Evolutionary conservation across 208 protist genomes (phyloP), one percentile per base, ranked within the genome.

Genomic region (Leishmania amazonensis): DNA sequence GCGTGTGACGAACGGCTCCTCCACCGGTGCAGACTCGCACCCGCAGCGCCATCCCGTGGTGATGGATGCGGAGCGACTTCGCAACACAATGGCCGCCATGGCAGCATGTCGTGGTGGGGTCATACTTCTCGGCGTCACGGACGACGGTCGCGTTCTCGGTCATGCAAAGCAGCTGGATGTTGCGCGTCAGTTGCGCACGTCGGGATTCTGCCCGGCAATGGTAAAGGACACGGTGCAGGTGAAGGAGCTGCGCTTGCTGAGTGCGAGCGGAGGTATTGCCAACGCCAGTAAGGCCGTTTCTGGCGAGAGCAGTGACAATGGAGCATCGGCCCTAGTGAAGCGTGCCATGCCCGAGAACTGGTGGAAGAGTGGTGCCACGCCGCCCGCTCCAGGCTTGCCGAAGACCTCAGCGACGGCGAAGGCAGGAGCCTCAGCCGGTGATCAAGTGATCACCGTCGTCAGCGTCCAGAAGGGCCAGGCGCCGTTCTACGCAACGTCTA

Each of bases 121-220:
- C 31, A 79, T 97, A 9, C 19, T 94, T 40, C 79, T 97, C n/a
- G 95, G 95, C 38, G 92, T 97, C 9, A 83, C 85, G 13, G 95
- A 97, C 73, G 85, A 89, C 72, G 95, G 93, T 28, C 70, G 72
- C 9, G 80, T 94, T 42, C 77, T 96, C 54, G 95, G 93, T 35
- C 91, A 96, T 76, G 38, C 64, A 40, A 80, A 49, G n/a, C 87
- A 91, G 73, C 86, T 82, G 8, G 88, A 89, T 47, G 67, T 88
- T 38, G 35, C n/a, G 21, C 53, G 51, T 72, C 79, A 84, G n/a
- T 76, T 97, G 78, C 91, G 93, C 38, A 78, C 83, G 11, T 91
- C 88, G 0, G 93, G 92, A 19, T 96, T 96, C 83, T 97, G 91
- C 79, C 95, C 95, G 7, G 92, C 95, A 17, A 96, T 97, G 92